phyloP scores from a whole-genome alignment of 139 green algal species.

The Auxenochlorella pyrenoidosa region DNA sequence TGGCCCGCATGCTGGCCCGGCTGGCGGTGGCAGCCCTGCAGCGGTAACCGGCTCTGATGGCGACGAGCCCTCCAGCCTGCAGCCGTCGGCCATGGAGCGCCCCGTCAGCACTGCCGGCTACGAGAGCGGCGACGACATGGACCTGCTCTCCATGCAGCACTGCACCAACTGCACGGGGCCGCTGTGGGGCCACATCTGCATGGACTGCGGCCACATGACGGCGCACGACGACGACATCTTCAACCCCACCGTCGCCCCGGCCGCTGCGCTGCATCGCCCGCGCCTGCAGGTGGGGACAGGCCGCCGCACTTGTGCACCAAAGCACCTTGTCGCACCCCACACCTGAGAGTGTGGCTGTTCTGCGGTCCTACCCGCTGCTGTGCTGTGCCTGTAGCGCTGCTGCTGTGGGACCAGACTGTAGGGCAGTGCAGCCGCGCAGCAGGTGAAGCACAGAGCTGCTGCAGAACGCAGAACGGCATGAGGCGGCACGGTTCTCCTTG shows the following conservation, averaged over 20 bases:
- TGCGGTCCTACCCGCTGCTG: no score
- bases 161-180: constrained; percentile 59
- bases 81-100: neutral
- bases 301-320: neutral
- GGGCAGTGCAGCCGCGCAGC: no score
- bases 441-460: no score
- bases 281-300: neutral
- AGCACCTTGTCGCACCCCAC: no score
- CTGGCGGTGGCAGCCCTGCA: neutral
- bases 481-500: no score
- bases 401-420: neutral
- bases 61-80: constrained; percentile 9
- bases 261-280: constrained; percentile 24
- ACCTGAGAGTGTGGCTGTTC: no score
- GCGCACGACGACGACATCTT: constrained; percentile 20
- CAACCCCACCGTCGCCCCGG: constrained; percentile 8
- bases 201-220: constrained; percentile 34
- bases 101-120: constrained; percentile 17
- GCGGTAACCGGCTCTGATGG: constrained; percentile 33
- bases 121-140: constrained; percentile 39
- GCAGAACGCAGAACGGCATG: no score
- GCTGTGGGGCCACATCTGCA: constrained; percentile 38
- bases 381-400: neutral
- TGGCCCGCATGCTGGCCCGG: neutral
- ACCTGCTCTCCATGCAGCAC: constrained; percentile 36